Evolutionary conservation across 2,329 filamentous ascomycete genomes (phyloP).

Genomic region (Paramyrothecium roridum): DNA sequence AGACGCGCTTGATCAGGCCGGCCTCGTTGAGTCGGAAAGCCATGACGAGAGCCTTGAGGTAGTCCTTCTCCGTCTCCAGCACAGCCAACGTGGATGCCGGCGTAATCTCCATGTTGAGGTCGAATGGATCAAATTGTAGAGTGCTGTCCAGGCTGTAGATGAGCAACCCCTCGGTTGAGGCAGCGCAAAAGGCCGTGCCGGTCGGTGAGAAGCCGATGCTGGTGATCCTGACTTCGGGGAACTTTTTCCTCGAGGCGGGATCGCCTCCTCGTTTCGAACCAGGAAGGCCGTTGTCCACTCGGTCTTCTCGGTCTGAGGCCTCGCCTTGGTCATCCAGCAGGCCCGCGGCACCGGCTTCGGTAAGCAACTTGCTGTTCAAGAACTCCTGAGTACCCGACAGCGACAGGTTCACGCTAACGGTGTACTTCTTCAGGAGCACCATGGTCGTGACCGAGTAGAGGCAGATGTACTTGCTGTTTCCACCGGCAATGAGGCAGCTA

Average conservation of each 20-base stretch:
- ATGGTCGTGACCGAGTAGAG: conserved; percentile 93
- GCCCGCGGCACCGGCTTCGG: conserved; percentile 80
- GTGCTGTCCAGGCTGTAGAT: conserved; percentile 88
- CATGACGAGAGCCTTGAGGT: conserved; percentile 92
- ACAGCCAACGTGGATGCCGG: conserved; percentile 76
- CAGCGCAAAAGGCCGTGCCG: conserved; percentile 87
- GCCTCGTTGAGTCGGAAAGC: conserved; percentile 91
- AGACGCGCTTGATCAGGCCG: conserved; percentile 77
- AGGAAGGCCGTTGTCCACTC: conserved; percentile 74
- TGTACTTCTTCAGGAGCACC: conserved; percentile 90
- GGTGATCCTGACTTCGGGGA: conserved; percentile 80
- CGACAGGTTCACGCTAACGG: conserved; percentile 92
- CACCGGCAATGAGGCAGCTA: conserved; percentile 82
- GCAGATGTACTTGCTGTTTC: conserved; percentile 98
- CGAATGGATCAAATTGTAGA: conserved; percentile 90
- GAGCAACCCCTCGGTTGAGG: conserved; percentile 88
- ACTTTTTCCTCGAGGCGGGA: conserved; percentile 70
- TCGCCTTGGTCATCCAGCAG: conserved; percentile 88
- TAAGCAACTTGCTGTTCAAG: conserved; percentile 86
- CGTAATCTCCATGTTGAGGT: conserved; percentile 91
- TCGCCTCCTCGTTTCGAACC: conserved; percentile 83
- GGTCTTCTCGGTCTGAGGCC: conserved; percentile 82
- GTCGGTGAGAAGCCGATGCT: conserved; percentile 85
- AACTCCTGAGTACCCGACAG: conserved; percentile 96
- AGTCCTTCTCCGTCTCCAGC: conserved; percentile 68